A percentile compares a stretch with the other conserved stretches of the same genome.
These are phyloP conservation scores for Diplogelasinospora grovesii DNA, from an alignment of 495 filamentous ascomycete genomes.

Conservation along the genomic window DNA sequence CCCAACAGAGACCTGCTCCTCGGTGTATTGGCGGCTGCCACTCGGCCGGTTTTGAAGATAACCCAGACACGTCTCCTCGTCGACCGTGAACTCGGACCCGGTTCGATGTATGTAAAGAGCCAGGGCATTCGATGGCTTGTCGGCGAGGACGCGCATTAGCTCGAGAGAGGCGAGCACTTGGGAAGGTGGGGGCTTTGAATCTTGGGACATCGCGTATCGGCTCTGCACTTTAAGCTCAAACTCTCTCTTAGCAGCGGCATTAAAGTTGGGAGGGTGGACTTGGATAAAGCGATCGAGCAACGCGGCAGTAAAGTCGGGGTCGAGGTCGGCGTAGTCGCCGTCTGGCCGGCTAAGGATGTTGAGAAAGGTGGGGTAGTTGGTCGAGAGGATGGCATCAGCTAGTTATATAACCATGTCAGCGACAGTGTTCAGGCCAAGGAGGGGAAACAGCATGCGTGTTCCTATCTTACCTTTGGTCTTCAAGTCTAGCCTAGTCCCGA, in stretches of 20 bases:
- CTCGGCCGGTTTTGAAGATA: conserved; percentile 59
- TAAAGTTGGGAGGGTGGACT: conserved; percentile 75
- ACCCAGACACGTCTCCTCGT: conserved; percentile 40
- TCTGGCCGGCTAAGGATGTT: conserved; percentile 56
- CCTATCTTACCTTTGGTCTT: conserved; percentile 71
- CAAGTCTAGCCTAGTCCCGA: conserved; percentile 67
- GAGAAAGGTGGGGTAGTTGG: conserved; percentile 67
- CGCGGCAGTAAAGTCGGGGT: conserved; percentile 59
- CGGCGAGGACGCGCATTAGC: conserved; percentile 58
- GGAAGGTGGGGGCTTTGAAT: conserved; percentile 55
- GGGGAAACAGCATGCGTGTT: conserved; percentile 7
- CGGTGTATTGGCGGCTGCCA: conserved; percentile 63
- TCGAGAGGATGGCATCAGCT: conserved; percentile 80
- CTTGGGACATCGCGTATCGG: conserved; percentile 53
- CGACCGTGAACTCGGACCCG: conserved; percentile 53
- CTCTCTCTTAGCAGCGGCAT: conserved; percentile 62
- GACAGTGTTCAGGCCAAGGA: conserved; percentile 5
- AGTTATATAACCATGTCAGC: conserved; percentile 26
- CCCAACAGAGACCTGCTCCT: conserved; percentile 74
- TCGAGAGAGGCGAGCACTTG: conserved; percentile 70
- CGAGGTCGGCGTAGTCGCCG: conserved; percentile 55
- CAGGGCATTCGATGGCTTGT: conserved; percentile 57
- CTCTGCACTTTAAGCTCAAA: conserved; percentile 58
- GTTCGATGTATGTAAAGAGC: conserved; percentile 69
- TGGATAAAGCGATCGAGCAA: conserved; percentile 77